Percentiles rank a stretch among this genome's conserved stretches.
Evolutionary conservation across 1,139 yeast genomes (phyloP).

Genomic region (Ogataea hybrid): DNA sequence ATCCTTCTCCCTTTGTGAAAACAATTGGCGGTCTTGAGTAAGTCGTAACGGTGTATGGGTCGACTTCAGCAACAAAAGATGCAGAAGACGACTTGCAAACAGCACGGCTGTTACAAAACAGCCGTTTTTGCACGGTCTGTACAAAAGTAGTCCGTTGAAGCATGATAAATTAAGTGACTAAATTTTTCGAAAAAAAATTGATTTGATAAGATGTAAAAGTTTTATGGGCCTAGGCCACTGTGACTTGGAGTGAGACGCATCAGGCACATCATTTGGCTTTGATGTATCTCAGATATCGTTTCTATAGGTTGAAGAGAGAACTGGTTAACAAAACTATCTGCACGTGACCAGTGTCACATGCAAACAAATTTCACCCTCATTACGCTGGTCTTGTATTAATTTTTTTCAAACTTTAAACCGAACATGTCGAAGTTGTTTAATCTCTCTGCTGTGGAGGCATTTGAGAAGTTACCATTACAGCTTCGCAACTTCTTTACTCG

Average conservation of each 20-base stretch:
- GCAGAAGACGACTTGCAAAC: conserved; percentile 22
- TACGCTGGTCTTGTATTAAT: too few relatives aligned
- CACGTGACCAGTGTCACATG: conserved; percentile 1
- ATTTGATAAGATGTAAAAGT: neutral
- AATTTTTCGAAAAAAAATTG: neutral
- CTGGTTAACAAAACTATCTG: too few relatives aligned
- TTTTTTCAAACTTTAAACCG: too few relatives aligned
- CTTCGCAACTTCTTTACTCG: conserved; percentile 74
- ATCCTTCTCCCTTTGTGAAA: conserved; percentile 70
- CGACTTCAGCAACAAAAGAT: conserved; percentile 37
- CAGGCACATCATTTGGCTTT: too few relatives aligned
- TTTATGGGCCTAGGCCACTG: neutral
- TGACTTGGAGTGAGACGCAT: neutral
- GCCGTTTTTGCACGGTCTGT: conserved; percentile 9
- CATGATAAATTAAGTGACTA: conserved; percentile 2
- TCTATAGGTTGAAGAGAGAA: too few relatives aligned
- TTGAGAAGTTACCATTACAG: conserved; percentile 64
- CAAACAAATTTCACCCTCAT: neutral
- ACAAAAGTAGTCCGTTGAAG: conserved; percentile 2
- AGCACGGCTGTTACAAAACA: conserved; percentile 5
- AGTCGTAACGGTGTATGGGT: conserved; percentile 73
- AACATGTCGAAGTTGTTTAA: conserved; percentile 28
- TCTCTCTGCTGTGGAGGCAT: conserved; percentile 31
- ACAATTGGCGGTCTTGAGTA: conserved; percentile 78
- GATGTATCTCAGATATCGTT: too few relatives aligned